Evolutionary conservation across 345 rosid genomes (phyloP).

Genomic region (Streptanthus diversifolius): DNA sequence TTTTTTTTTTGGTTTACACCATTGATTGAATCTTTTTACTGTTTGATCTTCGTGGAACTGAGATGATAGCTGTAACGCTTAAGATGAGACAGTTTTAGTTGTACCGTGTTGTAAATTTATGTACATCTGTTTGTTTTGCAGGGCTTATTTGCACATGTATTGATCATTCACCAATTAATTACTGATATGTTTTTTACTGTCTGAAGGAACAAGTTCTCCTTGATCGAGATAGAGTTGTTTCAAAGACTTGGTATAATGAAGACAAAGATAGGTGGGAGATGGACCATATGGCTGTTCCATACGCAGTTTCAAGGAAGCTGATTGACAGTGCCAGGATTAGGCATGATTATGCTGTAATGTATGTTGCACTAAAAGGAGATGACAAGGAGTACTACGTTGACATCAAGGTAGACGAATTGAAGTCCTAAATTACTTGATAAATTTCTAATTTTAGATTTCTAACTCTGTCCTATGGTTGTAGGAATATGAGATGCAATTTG

Average conservation of each 20-base stretch:
- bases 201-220: constrained; percentile 75
- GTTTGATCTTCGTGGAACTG: not conserved
- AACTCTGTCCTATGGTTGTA: constrained; percentile 38
- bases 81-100: not conserved
- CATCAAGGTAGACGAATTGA: constrained; percentile 53
- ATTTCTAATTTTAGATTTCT: constrained; percentile 14
- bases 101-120: not conserved
- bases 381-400: constrained; percentile 70
- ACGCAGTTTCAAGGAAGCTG: constrained; percentile 79
- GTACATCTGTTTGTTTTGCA: not conserved
- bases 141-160: constrained; percentile 14
- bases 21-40: not conserved
- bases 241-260: constrained; percentile 87
- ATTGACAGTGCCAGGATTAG: constrained; percentile 75
- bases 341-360: constrained; percentile 94
- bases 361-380: constrained; percentile 75
- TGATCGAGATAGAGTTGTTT: constrained; percentile 84
- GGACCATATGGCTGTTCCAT: constrained; percentile 80
- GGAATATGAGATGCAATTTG: constrained; percentile 83
- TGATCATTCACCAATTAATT: constrained; percentile 17
- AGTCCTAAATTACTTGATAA: constrained; percentile 6
- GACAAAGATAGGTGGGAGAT: constrained; percentile 83
- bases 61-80: not conserved
- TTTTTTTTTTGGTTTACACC: not conserved
- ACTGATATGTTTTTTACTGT: constrained; percentile 25